A percentile compares a stretch with the other conserved stretches of the same genome.
Conservation (phyloP, 257 asterid species). For the Rehmannia glutinosa region DNA sequence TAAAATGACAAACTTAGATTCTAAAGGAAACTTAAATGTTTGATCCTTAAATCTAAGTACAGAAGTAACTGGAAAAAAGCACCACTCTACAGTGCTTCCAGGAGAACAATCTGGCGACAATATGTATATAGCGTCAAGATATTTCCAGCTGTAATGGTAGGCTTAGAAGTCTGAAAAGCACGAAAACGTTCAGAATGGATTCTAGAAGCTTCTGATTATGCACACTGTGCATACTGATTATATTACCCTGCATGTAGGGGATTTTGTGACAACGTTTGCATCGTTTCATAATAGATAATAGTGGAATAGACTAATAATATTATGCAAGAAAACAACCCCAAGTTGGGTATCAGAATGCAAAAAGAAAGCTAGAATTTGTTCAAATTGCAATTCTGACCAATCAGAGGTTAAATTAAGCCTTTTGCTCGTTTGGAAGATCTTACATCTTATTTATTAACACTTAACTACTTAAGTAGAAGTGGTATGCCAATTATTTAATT, state of each 20-base stretch:
- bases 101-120: neutral
- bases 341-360: neutral
- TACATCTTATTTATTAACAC: neutral
- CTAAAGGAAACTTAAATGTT: neutral
- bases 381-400: neutral
- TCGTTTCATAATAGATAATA: neutral
- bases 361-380: neutral
- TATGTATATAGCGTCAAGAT: neutral
- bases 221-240: neutral
- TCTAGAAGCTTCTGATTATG: neutral
- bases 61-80: neutral
- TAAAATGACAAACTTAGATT: neutral
- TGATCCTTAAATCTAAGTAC: neutral
- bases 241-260: neutral
- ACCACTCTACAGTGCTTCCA: neutral
- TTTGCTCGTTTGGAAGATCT: neutral
- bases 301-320: neutral
- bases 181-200: constrained; percentile 1
- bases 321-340: neutral
- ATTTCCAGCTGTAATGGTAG: neutral
- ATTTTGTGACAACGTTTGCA: neutral
- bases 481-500: neutral
- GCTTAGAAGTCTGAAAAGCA: neutral
- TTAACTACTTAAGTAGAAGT: neutral
- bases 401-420: neutral